Evolutionary conservation across 2,329 filamentous ascomycete genomes (phyloP), one percentile per base, ranked within the genome.

Genomic region (Pseudocercospora fijiensis): DNA sequence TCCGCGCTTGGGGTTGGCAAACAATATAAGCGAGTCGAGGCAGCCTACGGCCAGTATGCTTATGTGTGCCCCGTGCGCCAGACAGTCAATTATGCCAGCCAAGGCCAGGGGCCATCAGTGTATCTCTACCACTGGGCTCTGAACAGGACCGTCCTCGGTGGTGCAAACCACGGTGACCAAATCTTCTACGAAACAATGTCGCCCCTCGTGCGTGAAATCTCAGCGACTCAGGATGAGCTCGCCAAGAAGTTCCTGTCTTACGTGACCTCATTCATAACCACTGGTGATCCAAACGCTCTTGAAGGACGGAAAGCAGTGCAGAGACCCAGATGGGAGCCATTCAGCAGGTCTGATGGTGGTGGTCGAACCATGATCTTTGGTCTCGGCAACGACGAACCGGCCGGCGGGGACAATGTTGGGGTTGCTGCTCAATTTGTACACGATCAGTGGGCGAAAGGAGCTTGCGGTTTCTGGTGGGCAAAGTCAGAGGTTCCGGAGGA

Each of bases 31-130:
- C 80, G 86, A 1, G 76, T 87, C 2, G 84, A 86, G 68, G 83
- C 84, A 9, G 85, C 85, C 0, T 89, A 89, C 72, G 84, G 81
- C 0, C 84, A 89, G 70, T 89, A 86, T 70, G 86, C 85, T 0
- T 89, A 89, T 70, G 84, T 88, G 55, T 85, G 84, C 22, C 87
- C 87, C 0, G 85, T 89, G 0, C 77, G 87, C 2, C 85, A 88
- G 72, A 86, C 84, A 0, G 86, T 84, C 0, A 78, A 83, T 60
- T 79, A 79, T 27, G 73, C 72, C 4, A 70, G 72, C n/a, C 27
- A 67, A 5, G 63, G 66, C 5, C 57, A 66, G 13, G 67, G 73
- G 20, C 70, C 64, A 59, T 76, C 68, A 68, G 84, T 84, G 0
- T 86, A 85, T 67, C 77, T 87, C 0, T 89, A 88, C 71, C 84